Evolutionary conservation across 2,329 filamentous ascomycete species (phyloP), one percentile per base, ranked within the genome.

Genomic region (Penicillium sp.): DNA sequence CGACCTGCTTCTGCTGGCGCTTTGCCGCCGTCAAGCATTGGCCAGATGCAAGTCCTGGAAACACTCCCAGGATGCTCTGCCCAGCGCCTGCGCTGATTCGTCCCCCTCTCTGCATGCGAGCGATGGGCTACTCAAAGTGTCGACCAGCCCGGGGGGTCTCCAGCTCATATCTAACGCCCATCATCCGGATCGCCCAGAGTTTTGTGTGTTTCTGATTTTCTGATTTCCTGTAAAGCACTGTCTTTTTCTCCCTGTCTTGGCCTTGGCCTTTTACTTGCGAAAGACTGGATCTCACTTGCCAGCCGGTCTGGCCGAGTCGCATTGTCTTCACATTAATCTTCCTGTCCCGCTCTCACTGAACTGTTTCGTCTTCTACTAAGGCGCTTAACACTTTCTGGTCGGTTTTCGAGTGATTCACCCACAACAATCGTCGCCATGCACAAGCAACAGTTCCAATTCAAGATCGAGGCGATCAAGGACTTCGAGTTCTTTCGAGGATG

Each of bases 301-400:
- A 75, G 73, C 72, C 66, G 72, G 73, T 61, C 74, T 75, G 74
- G 74, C 67, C 63, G 55, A 59, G 56, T 63, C 59, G 58, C 53
- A 49, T 57, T 58, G 55, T 58, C 44, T 31, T 35, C 46, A 49
- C 56, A 43, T 46, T 48, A 39, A 53, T 26, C 37, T 27, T 37
- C 47, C 26, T 42, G 49, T 19, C 44, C 22, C 54, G 43, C 27
- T 35, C 19, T 50, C 33, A 14, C 11, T 24, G 22, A 11, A 22
- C 44, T 39, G 16, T 43, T 14, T 47, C 52, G 26, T 16, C 10
- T 45, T 39, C 16, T 22, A 37, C 24, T 22, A 29, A 48, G 33
- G 52, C 44, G 33, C 35, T 54, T 45, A 45, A 11, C 22, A 31
- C 3, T 21, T 39, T 39, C 8, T 29, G 9, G 45, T 43, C 24